These are phyloP conservation scores for Metschnikowia picachoensis DNA, from an alignment of 805 yeast genomes.

Conservation along the genomic window DNA sequence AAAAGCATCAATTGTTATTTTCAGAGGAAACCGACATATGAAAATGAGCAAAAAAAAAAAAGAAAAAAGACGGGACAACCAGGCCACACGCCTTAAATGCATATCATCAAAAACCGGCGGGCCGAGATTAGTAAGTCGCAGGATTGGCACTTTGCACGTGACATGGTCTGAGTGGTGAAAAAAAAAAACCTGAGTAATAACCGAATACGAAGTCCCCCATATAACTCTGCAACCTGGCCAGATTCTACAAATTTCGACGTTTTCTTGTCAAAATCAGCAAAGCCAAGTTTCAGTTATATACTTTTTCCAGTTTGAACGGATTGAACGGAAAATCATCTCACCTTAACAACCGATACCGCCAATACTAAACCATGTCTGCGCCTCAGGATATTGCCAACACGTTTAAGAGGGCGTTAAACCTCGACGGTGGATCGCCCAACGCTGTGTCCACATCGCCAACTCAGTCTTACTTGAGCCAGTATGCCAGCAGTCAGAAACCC, in stretches of 20 bases:
- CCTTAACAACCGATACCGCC: neutral
- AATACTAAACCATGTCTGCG: conserved; percentile 45
- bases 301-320: neutral
- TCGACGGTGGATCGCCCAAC: conserved; percentile 45
- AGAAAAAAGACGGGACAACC: neutral
- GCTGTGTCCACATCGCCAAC: conserved; percentile 83
- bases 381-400: conserved; percentile 65
- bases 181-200: conserved; percentile 7
- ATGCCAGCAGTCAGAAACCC: conserved; percentile 45
- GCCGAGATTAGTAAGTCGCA: neutral
- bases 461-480: conserved; percentile 64
- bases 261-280: neutral
- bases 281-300: neutral
- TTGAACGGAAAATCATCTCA: neutral
- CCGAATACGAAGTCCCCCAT: neutral
- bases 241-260: neutral
- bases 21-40: too few relatives aligned
- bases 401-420: conserved; percentile 51
- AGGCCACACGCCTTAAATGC: too few relatives aligned
- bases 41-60: neutral
- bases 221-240: neutral
- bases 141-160: conserved; percentile 11
- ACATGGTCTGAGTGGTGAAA: conserved; percentile 1
- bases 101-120: neutral
- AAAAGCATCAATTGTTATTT: too few relatives aligned